A percentile compares a stretch with the other conserved stretches of the same genome.
Conservation (phyloP, 441 rosid genomes). For the Brassica balearica region DNA sequence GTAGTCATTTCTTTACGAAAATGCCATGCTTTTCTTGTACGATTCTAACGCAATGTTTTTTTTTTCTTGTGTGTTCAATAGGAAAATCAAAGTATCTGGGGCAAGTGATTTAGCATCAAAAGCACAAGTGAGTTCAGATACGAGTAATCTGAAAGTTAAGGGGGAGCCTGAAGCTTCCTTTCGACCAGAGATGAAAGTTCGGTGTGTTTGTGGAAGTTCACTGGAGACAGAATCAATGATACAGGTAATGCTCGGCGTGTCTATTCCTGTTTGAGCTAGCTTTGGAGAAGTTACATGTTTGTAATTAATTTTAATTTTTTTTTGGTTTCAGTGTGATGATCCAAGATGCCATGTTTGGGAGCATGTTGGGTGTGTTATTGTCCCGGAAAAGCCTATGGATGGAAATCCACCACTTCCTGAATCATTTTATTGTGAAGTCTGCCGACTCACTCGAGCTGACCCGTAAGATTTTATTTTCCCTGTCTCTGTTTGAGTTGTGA, state of each 20-base stretch:
- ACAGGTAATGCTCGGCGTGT: conserved; percentile 53
- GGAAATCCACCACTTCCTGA: conserved; percentile 70
- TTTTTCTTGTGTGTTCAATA: conserved; percentile 40
- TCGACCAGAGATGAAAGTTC: conserved; percentile 69
- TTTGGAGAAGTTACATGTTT: conserved; percentile 10
- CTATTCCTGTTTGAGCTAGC: conserved; percentile 3
- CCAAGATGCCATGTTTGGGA: conserved; percentile 84
- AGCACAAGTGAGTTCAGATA: conserved; percentile 71
- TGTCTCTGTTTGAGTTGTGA: conserved; percentile 20
- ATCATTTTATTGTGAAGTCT: conserved; percentile 84
- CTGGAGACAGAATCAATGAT: conserved; percentile 77
- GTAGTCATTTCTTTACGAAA: not conserved
- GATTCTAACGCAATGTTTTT: conserved; percentile 15
- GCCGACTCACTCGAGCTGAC: conserved; percentile 94
- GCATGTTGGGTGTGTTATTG: conserved; percentile 79
- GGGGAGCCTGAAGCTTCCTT: conserved; percentile 68
- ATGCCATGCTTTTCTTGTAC: not conserved
- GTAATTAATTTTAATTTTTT: not conserved
- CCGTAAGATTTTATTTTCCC: conserved; percentile 65
- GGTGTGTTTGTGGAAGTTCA: conserved; percentile 90
- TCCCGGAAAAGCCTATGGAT: conserved; percentile 85
- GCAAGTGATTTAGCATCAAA: conserved; percentile 91
- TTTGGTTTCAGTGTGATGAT: conserved; percentile 78
- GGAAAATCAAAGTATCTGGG: conserved; percentile 94
- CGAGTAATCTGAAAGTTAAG: conserved; percentile 65